These are phyloP conservation scores for Domatiomyces catenatus DNA, from an alignment of 2,329 filamentous ascomycete genomes.

Conservation along the genomic window DNA sequence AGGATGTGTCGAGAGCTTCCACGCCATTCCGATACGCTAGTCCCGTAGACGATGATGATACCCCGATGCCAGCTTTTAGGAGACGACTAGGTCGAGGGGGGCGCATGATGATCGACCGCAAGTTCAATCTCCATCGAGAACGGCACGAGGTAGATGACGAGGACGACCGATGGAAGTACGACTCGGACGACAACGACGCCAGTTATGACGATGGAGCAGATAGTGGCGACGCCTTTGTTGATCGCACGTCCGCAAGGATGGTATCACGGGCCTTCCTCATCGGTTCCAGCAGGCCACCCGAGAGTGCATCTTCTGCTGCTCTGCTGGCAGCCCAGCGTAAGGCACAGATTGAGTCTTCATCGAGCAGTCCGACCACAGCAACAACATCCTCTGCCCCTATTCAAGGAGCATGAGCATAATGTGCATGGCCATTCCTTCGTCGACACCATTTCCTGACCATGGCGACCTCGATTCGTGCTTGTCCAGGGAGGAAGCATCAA, in stretches of 20 bases:
- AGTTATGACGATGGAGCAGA: not conserved
- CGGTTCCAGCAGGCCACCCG: slow-evolving; percentile 8
- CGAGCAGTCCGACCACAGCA: not conserved
- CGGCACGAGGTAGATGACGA: slow-evolving; percentile 32
- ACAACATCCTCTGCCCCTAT: not conserved
- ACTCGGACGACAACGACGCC: slow-evolving; percentile 64
- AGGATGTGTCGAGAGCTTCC: slow-evolving; percentile 19
- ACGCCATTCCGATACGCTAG: slow-evolving; percentile 25
- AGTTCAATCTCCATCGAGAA: slow-evolving; percentile 43
- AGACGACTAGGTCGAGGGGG: slow-evolving; percentile 72
- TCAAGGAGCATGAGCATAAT: not conserved
- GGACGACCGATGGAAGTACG: slow-evolving; percentile 69
- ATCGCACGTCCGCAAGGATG: slow-evolving; percentile 28
- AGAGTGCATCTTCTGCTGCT: slow-evolving; percentile 4
- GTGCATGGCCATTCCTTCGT: not conserved
- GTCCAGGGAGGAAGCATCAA: not conserved
- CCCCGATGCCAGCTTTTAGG: slow-evolving; percentile 52
- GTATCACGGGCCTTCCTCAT: slow-evolving; percentile 38
- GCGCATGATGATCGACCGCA: slow-evolving; percentile 75
- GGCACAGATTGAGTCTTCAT: slow-evolving; percentile 3
- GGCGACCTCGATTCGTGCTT: no score
- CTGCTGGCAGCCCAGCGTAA: slow-evolving; percentile 1
- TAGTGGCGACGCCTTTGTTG: slow-evolving; percentile 5
- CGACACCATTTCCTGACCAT: not conserved
- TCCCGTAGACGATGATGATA: slow-evolving; percentile 28